Conservation (phyloP, 75 land plant genomes). For the Pseudotsuga menziesii region DNA sequence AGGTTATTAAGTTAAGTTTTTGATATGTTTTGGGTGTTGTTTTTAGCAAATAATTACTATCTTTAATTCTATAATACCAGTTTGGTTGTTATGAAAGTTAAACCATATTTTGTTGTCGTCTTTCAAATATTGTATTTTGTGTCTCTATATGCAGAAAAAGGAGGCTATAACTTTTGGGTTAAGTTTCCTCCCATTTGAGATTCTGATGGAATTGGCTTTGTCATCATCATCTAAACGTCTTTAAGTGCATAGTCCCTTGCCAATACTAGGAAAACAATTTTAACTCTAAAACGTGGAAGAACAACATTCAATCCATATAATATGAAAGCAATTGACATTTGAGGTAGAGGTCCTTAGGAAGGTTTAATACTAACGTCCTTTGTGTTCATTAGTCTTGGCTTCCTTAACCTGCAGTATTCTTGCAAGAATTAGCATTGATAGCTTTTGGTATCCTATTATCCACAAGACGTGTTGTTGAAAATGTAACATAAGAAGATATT, state of each 20-base stretch:
- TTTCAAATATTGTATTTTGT: background rate
- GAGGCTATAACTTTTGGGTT: background rate
- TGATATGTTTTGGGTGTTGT: background rate
- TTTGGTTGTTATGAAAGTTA: background rate
- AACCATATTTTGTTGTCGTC: background rate
- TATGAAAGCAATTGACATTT: background rate
- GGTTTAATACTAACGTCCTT: background rate
- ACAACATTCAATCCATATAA: background rate
- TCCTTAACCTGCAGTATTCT: too few relatives aligned
- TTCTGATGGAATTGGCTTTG: background rate
- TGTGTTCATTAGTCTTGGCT: too few relatives aligned
- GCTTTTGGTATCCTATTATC: too few relatives aligned
- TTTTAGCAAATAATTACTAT: background rate
- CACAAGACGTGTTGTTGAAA: too few relatives aligned
- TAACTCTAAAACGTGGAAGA: background rate
- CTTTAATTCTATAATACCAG: too few relatives aligned
- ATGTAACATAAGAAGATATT: too few relatives aligned
- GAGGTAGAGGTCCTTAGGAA: background rate
- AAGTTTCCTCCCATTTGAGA: background rate
- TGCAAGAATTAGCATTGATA: too few relatives aligned
- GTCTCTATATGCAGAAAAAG: background rate
- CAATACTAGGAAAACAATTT: background rate
- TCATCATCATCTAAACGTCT: background rate
- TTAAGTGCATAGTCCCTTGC: background rate
- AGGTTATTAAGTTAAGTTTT: background rate